A percentile compares a stretch with the other conserved stretches of the same genome.
Conservation (phyloP, 2,329 filamentous ascomycete genomes). For the Aspergillus arachidicola region DNA sequence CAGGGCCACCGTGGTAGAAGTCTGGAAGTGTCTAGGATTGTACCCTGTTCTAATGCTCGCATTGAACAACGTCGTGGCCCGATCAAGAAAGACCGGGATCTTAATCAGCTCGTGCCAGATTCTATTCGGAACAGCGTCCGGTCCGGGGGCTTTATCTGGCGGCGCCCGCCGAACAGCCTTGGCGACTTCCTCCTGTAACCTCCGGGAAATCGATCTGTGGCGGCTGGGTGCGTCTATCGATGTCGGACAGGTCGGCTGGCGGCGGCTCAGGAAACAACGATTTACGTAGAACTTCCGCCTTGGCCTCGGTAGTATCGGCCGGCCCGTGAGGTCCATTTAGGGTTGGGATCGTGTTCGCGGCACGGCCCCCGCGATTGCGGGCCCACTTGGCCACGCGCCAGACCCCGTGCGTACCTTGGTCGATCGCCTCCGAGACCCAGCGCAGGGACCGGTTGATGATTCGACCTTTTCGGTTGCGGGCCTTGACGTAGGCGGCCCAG, state of each 20-base stretch:
- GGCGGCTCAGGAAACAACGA: background rate
- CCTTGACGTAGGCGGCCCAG: too few species aligned
- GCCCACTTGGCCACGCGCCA: background rate
- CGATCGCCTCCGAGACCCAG: background rate
- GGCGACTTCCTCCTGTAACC: background rate
- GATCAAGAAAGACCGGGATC: too few species aligned
- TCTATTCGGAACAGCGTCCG: slow-evolving; percentile 4
- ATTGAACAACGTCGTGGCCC: background rate
- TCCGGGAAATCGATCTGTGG: slow-evolving; percentile 2
- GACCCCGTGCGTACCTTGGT: too few species aligned
- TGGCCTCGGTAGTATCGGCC: slow-evolving; percentile 5
- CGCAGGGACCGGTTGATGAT: too few species aligned
- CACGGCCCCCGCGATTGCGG: slow-evolving; percentile 24
- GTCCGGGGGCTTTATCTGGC: slow-evolving; percentile 7
- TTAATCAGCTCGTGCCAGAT: slow-evolving; percentile 6
- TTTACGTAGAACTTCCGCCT: background rate
- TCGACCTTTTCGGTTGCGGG: too few species aligned
- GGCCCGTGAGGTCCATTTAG: background rate
- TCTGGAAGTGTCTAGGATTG: slow-evolving; percentile 12
- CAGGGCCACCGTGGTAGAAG: slow-evolving; percentile 9
- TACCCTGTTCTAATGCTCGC: background rate
- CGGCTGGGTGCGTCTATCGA: slow-evolving; percentile 13
- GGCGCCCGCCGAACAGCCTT: background rate
- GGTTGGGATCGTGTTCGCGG: slow-evolving; percentile 12
- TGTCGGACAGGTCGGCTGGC: background rate